Percentiles rank a stretch among this genome's conserved stretches.
These are phyloP conservation scores for Sergeia podlipaevii DNA, from an alignment of 208 protist species.

Conservation along the genomic window DNA sequence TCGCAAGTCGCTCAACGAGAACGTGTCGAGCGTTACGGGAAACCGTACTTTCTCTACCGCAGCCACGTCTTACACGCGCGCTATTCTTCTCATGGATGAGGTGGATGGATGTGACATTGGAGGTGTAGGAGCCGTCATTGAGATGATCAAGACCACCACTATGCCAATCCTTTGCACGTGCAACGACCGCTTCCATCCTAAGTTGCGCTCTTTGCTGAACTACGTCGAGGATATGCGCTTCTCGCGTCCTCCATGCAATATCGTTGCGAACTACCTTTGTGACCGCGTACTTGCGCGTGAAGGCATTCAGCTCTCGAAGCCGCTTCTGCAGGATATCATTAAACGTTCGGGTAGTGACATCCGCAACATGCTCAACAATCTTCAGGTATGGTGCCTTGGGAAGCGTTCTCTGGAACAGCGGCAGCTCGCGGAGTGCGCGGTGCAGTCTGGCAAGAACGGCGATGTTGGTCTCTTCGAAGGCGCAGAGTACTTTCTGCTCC, in stretches of 20 bases:
- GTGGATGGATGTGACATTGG: conserved; percentile 99
- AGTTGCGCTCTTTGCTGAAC: conserved; percentile 94
- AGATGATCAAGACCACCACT: conserved; percentile 92
- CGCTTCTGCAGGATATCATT: conserved; percentile 88
- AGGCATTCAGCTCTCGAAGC: conserved; percentile 77
- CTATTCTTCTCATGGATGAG: conserved; percentile 98
- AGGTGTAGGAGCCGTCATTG: conserved; percentile 94
- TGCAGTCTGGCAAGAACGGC: conserved; percentile 87
- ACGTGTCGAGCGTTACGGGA: conserved; percentile 63
- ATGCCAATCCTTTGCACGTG: conserved; percentile 99
- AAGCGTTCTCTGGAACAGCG: conserved; percentile 50
- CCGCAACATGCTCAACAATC: conserved; percentile 94
- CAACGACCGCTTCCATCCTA: conserved; percentile 96
- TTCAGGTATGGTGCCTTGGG: conserved; percentile 93
- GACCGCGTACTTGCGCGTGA: conserved; percentile 91
- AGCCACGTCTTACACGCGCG: conserved; percentile 63
- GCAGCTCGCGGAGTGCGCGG: conserved; percentile 52
- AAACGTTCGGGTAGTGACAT: conserved; percentile 94
- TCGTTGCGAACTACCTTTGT: conserved; percentile 86
- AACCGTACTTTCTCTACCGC: conserved; percentile 76
- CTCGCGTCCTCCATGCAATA: conserved; percentile 75
- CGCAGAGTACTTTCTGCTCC: conserved; percentile 81
- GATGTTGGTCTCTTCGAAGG: conserved; percentile 92
- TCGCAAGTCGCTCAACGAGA: conserved; percentile 87
- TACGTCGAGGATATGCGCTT: conserved; percentile 96